Percentiles rank a stretch among this genome's conserved stretches.
Conservation (phyloP, 2,329 filamentous ascomycete species). For the Aspergillus sp. region DNA sequence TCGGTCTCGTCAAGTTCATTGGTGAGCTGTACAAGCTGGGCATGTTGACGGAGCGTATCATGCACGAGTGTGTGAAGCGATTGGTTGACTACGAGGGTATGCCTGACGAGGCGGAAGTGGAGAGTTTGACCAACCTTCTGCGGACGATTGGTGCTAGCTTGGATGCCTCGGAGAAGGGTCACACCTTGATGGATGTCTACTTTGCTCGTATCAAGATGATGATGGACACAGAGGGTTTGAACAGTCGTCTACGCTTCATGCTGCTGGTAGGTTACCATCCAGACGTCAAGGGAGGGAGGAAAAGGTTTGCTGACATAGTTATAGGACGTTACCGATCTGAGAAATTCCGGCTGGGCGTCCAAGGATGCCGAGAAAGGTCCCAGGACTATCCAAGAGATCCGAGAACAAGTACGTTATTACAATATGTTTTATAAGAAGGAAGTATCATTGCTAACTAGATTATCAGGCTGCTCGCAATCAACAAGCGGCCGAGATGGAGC, state of each 20-base stretch:
- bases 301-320: conserved; percentile 6
- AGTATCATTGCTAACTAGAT: conserved; percentile 6
- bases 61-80: conserved; percentile 98
- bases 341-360: conserved; percentile 67
- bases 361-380: conserved; percentile 91
- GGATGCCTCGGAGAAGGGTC: conserved; percentile 73
- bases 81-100: conserved; percentile 89
- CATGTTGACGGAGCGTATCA: conserved; percentile 98
- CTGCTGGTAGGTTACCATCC: conserved; percentile 53
- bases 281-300: background rate
- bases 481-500: conserved; percentile 68
- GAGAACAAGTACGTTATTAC: conserved; percentile 53
- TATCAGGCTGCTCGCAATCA: conserved; percentile 59
- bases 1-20: conserved; percentile 98
- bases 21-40: conserved; percentile 97
- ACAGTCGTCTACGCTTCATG: conserved; percentile 91
- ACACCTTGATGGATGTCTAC: conserved; percentile 83
- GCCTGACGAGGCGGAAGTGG: conserved; percentile 91
- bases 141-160: conserved; percentile 85
- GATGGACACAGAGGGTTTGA: conserved; percentile 68
- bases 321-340: conserved; percentile 75
- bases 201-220: conserved; percentile 80
- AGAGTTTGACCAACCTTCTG: conserved; percentile 88
- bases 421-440: background rate
- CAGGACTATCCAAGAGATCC: conserved; percentile 91